Evolutionary conservation across 768 basidiomycete species (phyloP), one percentile per base, ranked within the genome.

Genomic region (Amylocystis lapponica): DNA sequence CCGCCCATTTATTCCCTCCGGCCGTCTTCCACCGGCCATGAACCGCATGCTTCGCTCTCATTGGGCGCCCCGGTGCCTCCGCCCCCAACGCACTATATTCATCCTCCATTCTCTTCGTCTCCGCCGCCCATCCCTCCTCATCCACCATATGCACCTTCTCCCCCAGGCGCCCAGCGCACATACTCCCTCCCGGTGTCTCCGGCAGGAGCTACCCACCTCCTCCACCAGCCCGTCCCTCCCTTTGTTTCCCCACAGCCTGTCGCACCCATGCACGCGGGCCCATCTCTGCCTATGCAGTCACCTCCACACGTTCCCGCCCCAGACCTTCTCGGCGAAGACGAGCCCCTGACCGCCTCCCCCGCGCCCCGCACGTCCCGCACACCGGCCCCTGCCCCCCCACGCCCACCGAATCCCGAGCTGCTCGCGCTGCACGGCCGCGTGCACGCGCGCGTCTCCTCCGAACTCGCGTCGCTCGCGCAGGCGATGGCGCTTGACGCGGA

Each of bases 371-470:
- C 46, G 50, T 58, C 46, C 58, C 53, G 55, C 61, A 46, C 63
- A 51, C 29, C 51, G 54, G 26, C 37, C 50, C 44, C 55, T 27
- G 52, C 77, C 37, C 90, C 90, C 46, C 85, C 83, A 31, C 83
- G 88, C 21, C 91, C 90, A 16, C 87, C 86, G 4, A 92, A 95
- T 65, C 92, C 91, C 39, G 90, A 95, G 58, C 73, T 96, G 12
- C 72, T 96, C 46, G 78, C 74, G 16, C 71, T 97, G 17, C 90
- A 95, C 48, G 69, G 75, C 11, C 76, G 78, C 53, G 78, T 96
- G 31, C 83, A 90, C 59, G 74, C 77, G 30, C 89, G 86, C 59
- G 60, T 99, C 33, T 66, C 72, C 34, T 72, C 81, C 41, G 82
- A 90, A 58, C 70, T 91, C 39, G 72, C 76, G 38, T 79, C 85